These are phyloP conservation scores for Vickermania spadyakhi DNA, from an alignment of 208 protist species.

Conservation along the genomic window DNA sequence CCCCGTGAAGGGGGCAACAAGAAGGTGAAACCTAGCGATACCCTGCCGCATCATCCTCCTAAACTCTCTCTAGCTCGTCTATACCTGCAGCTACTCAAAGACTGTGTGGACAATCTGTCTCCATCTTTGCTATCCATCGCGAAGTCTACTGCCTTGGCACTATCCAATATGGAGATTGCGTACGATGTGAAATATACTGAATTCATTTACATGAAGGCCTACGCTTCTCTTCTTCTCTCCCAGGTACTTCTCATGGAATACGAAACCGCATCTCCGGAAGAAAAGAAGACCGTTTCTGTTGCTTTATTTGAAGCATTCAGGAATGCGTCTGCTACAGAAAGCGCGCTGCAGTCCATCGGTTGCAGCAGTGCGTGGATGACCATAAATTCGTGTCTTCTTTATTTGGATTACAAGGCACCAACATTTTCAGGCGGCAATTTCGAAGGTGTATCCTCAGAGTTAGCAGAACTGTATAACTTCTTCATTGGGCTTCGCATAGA, in stretches of 20 bases:
- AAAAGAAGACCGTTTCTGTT: slow-evolving; percentile 1
- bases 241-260: slow-evolving; percentile 19
- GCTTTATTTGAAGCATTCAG: slow-evolving; percentile 1
- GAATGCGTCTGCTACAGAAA: slow-evolving; percentile 20
- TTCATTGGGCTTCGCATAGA: slow-evolving; percentile 18
- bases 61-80: slow-evolving; percentile 37
- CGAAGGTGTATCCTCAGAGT: slow-evolving; percentile 3
- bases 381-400: slow-evolving; percentile 49
- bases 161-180: slow-evolving; percentile 25
- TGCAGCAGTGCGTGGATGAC: slow-evolving; percentile 38
- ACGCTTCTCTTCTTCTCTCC: slow-evolving; percentile 27
- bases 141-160: slow-evolving; percentile 31
- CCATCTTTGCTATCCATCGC: slow-evolving; percentile 48
- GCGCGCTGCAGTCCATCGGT: slow-evolving; percentile 18
- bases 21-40: background rate
- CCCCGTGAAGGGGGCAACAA: background rate
- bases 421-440: slow-evolving; percentile 37
- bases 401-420: slow-evolving; percentile 30
- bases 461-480: slow-evolving; percentile 22
- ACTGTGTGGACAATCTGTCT: slow-evolving; percentile 34
- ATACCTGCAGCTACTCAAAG: slow-evolving; percentile 48
- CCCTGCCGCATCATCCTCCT: slow-evolving; percentile 3
- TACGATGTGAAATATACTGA: slow-evolving; percentile 15
- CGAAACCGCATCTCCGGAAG: background rate
- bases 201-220: slow-evolving; percentile 33